phyloP scores from a whole-genome alignment of 768 basidiomycete species.

The Russula virescens region DNA sequence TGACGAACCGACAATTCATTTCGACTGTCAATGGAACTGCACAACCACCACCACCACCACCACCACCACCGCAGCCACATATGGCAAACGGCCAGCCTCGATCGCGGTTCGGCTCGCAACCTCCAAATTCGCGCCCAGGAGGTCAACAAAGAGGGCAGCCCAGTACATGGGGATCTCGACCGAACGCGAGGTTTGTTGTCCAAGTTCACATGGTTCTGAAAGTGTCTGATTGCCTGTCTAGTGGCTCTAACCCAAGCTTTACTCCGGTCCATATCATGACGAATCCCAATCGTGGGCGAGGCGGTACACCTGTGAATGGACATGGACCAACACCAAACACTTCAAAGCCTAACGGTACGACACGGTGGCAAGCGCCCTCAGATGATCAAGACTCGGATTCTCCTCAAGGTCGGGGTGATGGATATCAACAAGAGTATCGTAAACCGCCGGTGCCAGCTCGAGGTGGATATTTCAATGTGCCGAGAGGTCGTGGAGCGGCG shows the following conservation, averaged over 20 bases:
- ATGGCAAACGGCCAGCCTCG: constrained; percentile 48
- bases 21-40: constrained; percentile 62
- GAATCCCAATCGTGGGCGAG: constrained; percentile 61
- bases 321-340: constrained; percentile 25
- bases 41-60: constrained; percentile 36
- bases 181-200: constrained; percentile 31
- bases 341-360: constrained; percentile 20
- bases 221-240: neutral
- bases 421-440: constrained; percentile 9
- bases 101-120: constrained; percentile 62
- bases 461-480: constrained; percentile 24
- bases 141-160: constrained; percentile 50
- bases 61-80: constrained; percentile 20
- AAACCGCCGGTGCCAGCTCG: constrained; percentile 23
- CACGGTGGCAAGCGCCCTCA: neutral
- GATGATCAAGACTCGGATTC: constrained; percentile 23
- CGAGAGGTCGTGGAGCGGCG: constrained; percentile 30
- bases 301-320: constrained; percentile 25
- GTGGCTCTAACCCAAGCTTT: constrained; percentile 28
- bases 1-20: constrained; percentile 81
- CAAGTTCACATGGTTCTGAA: neutral
- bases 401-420: constrained; percentile 7
- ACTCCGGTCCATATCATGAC: constrained; percentile 63
- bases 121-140: constrained; percentile 48
- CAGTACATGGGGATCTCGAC: constrained; percentile 59